A percentile compares a stretch with the other conserved stretches of the same genome.
Conservation (phyloP, 305 asterid genomes). For the Andrographis paniculata region DNA sequence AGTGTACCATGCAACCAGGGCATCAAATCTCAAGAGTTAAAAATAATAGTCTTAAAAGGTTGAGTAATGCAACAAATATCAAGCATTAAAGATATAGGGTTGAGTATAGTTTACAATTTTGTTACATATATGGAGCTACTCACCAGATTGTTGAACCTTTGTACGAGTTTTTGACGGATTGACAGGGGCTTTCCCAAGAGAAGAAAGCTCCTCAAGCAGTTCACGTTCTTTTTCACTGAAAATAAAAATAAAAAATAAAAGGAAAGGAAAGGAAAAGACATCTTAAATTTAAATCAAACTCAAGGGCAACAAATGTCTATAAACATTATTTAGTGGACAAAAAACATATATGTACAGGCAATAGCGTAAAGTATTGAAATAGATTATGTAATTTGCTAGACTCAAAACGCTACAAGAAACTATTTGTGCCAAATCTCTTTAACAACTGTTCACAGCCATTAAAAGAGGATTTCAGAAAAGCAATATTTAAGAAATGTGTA, state of each 20-base stretch:
- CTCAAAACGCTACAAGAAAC: neutral
- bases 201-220: conserved; percentile 80
- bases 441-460: conserved; percentile 1
- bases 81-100: no score
- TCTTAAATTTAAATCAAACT: conserved; percentile 13
- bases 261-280: no score
- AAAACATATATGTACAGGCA: neutral
- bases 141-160: conserved; percentile 62
- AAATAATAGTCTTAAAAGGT: no score
- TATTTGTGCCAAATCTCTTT: neutral
- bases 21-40: no score
- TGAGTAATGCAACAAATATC: no score
- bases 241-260: conserved; percentile 17
- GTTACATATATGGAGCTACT: conserved; percentile 13
- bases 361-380: neutral
- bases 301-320: neutral
- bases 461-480: no score
- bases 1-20: no score
- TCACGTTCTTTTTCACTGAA: conserved; percentile 80
- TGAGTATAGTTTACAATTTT: conserved; percentile 3
- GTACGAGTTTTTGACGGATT: conserved; percentile 55
- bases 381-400: neutral
- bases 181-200: conserved; percentile 48
- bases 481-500: conserved; percentile 6
- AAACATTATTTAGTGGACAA: neutral